phyloP scores from a whole-genome alignment of 176 grass and related monocot genomes.

The Oryza brachyantha region DNA sequence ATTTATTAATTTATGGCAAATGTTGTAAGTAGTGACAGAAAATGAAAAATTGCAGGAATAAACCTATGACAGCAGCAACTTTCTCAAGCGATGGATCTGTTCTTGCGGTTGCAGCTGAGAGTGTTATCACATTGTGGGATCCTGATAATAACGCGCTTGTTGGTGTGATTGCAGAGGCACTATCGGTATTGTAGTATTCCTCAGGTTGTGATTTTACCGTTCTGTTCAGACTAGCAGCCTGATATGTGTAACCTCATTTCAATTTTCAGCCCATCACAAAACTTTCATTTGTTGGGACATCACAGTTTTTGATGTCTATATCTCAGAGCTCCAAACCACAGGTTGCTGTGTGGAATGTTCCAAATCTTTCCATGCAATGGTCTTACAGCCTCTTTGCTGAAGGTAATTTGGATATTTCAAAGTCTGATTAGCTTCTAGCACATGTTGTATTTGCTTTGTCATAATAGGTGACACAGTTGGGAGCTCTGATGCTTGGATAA shows the following conservation, averaged over 20 bases:
- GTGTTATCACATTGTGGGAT: slow-evolving; percentile 85
- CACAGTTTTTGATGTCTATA: slow-evolving; percentile 64
- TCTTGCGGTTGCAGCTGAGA: slow-evolving; percentile 87
- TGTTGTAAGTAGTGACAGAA: background rate
- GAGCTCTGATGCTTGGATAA: slow-evolving; percentile 17
- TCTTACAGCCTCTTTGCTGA: slow-evolving; percentile 80
- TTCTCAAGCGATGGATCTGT: slow-evolving; percentile 96
- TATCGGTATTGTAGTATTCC: slow-evolving; percentile 61
- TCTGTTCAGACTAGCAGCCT: background rate
- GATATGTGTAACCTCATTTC: background rate
- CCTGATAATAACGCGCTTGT: slow-evolving; percentile 80
- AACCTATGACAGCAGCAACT: slow-evolving; percentile 72
- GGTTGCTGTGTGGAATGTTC: slow-evolving; percentile 75
- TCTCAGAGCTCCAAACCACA: slow-evolving; percentile 68
- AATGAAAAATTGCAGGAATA: slow-evolving; percentile 61
- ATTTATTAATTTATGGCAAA: slow-evolving; percentile 1
- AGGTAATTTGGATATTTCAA: slow-evolving; percentile 43
- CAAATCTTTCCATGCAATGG: slow-evolving; percentile 76
- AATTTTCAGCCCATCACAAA: slow-evolving; percentile 69
- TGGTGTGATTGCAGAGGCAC: slow-evolving; percentile 77
- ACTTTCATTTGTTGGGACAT: slow-evolving; percentile 73
- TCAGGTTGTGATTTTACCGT: background rate
- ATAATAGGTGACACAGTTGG: background rate
- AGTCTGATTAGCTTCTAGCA: background rate
- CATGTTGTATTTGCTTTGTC: background rate